A percentile compares a stretch with the other conserved stretches of the same genome.
phyloP scores from a whole-genome alignment of 164 flowering plant species.

The Chimonanthus salicifolius region DNA sequence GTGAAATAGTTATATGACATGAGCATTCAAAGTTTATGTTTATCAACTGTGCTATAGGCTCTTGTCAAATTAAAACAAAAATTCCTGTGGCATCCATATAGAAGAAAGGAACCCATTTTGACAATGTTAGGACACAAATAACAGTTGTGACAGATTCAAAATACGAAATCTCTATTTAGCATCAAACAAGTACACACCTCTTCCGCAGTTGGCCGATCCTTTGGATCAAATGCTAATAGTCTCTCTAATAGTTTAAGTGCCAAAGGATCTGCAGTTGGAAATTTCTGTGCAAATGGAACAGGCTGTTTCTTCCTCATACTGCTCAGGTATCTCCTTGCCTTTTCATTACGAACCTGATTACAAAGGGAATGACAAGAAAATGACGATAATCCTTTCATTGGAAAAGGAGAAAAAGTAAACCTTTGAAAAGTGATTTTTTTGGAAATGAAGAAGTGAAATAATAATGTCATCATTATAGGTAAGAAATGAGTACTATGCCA shows the following conservation, averaged over 20 bases:
- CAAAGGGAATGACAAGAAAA: conserved; percentile 3
- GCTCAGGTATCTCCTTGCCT: conserved; percentile 80
- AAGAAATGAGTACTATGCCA: not conserved
- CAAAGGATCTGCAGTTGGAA: conserved; percentile 89
- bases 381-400: not conserved
- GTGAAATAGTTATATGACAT: too few relatives aligned
- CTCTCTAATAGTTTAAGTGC: conserved; percentile 66
- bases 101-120: not conserved
- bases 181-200: conserved; percentile 41
- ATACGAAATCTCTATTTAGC: not conserved
- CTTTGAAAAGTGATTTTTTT: too few relatives aligned
- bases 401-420: not conserved
- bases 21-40: too few relatives aligned
- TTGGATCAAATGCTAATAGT: conserved; percentile 91
- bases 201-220: conserved; percentile 90
- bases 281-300: conserved; percentile 64
- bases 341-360: conserved; percentile 79
- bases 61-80: too few relatives aligned
- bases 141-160: not conserved
- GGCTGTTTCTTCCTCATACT: conserved; percentile 90
- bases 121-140: too few relatives aligned
- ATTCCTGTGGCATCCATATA: not conserved
- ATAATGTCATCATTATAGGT: not conserved
- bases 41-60: too few relatives aligned
- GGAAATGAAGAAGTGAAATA: too few relatives aligned